Evolutionary conservation across 345 rosid genomes (phyloP).

Genomic region (Euphorbia peplus): DNA sequence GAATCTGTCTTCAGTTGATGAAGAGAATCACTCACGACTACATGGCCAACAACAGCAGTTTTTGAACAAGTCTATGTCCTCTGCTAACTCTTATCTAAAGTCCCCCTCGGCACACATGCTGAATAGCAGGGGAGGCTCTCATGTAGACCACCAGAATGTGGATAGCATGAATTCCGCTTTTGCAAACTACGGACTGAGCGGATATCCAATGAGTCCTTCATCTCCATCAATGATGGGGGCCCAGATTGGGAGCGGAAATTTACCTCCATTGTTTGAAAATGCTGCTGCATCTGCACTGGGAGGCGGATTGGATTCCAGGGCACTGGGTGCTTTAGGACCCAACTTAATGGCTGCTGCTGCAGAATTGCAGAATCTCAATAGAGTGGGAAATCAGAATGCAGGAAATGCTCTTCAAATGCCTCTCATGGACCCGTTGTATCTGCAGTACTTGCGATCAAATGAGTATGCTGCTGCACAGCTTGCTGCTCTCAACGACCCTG

Average conservation of each 20-base stretch:
- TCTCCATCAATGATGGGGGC: constrained; percentile 47
- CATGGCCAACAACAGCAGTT: constrained; percentile 29
- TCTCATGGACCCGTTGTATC: constrained; percentile 39
- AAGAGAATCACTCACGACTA: constrained; percentile 32
- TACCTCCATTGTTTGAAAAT: constrained; percentile 55
- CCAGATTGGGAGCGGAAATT: constrained; percentile 38
- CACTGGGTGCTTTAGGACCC: constrained; percentile 37
- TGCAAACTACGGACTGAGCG: constrained; percentile 43
- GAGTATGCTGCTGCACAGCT: constrained; percentile 54
- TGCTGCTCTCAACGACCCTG: constrained; percentile 41
- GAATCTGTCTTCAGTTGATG: constrained; percentile 46
- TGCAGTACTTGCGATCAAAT: constrained; percentile 47
- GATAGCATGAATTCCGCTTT: constrained; percentile 37
- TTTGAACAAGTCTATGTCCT: constrained; percentile 24
- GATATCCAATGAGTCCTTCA: constrained; percentile 39
- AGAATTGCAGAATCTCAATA: constrained; percentile 41
- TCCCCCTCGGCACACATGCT: constrained; percentile 33
- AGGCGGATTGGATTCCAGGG: constrained; percentile 47
- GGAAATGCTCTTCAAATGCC: constrained; percentile 43
- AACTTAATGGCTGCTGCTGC: constrained; percentile 43
- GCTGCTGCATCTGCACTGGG: constrained; percentile 52
- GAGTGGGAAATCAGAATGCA: constrained; percentile 39
- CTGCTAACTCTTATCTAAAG: constrained; percentile 35
- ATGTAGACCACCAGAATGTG: constrained; percentile 30
- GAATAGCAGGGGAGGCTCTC: constrained; percentile 42